phyloP scores from a whole-genome alignment of 495 filamentous ascomycete genomes.

The Hyaloscypha bicolor region DNA sequence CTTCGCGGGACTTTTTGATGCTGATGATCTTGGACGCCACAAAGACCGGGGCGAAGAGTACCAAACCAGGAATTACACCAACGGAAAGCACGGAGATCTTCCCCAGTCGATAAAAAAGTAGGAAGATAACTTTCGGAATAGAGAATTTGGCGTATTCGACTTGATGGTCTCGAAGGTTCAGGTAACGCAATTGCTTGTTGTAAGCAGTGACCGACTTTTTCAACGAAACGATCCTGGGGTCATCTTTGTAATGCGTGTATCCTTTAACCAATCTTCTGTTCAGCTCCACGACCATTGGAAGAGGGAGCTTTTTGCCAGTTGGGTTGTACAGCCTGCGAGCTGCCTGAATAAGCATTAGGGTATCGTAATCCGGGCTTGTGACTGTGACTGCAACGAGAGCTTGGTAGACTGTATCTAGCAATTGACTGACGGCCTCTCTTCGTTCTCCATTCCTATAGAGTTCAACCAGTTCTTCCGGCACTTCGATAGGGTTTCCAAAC shows the following conservation, averaged over 20 bases:
- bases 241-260: slow-evolving; percentile 90
- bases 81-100: slow-evolving; percentile 78
- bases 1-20: slow-evolving; percentile 86
- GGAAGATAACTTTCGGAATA: slow-evolving; percentile 70
- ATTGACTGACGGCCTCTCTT: slow-evolving; percentile 77
- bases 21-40: slow-evolving; percentile 86
- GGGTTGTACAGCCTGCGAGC: slow-evolving; percentile 92
- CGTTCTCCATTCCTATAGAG: slow-evolving; percentile 81
- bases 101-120: slow-evolving; percentile 74
- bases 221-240: slow-evolving; percentile 79
- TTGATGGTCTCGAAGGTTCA: slow-evolving; percentile 93
- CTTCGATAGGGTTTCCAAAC: slow-evolving; percentile 86
- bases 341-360: slow-evolving; percentile 96
- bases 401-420: slow-evolving; percentile 86
- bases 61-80: slow-evolving; percentile 81
- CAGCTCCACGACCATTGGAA: slow-evolving; percentile 93
- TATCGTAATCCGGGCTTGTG: slow-evolving; percentile 93
- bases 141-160: slow-evolving; percentile 89
- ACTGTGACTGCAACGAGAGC: slow-evolving; percentile 87
- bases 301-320: slow-evolving; percentile 88
- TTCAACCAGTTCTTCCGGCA: slow-evolving; percentile 79
- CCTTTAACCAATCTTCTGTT: slow-evolving; percentile 92
- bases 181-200: slow-evolving; percentile 82
- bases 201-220: slow-evolving; percentile 81
- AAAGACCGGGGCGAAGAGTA: slow-evolving; percentile 92